Evolutionary conservation across 78 protist species (phyloP).

Genomic region (Protostelium mycophagum): DNA sequence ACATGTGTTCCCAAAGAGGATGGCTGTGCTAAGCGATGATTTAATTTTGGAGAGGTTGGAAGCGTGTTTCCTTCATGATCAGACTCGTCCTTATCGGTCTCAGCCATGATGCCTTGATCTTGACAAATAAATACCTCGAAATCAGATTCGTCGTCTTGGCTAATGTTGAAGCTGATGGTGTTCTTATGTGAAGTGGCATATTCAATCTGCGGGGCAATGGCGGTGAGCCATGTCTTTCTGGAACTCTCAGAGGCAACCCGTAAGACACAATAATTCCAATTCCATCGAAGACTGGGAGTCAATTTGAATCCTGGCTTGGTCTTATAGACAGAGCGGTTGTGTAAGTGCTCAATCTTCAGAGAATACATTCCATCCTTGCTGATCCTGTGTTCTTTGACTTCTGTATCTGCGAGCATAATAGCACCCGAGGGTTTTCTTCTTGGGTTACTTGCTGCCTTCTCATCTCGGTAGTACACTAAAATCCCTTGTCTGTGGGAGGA

Average conservation of each 20-base stretch:
- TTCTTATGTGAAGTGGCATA: background rate
- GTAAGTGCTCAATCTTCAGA: background rate
- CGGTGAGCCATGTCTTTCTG: background rate
- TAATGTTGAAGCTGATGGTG: background rate
- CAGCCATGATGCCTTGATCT: background rate
- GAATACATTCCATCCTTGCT: background rate
- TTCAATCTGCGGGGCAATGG: background rate
- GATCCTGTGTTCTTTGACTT: background rate
- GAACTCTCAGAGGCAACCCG: background rate
- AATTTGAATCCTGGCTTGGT: background rate
- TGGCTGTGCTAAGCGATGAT: background rate
- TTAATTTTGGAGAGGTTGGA: background rate
- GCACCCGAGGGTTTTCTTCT: background rate
- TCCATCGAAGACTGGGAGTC: background rate
- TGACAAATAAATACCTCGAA: background rate
- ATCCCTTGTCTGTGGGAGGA: background rate
- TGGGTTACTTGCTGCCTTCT: background rate
- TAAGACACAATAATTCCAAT: background rate
- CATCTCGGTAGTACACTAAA: background rate
- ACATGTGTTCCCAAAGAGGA: background rate
- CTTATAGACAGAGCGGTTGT: background rate
- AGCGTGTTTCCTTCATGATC: background rate
- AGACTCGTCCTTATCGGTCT: background rate
- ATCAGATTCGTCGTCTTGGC: background rate
- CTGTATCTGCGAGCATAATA: background rate